Evolutionary conservation across 2,329 filamentous ascomycete genomes (phyloP), one percentile per base, ranked within the genome.

Genomic region (Talaromyces sp.): DNA sequence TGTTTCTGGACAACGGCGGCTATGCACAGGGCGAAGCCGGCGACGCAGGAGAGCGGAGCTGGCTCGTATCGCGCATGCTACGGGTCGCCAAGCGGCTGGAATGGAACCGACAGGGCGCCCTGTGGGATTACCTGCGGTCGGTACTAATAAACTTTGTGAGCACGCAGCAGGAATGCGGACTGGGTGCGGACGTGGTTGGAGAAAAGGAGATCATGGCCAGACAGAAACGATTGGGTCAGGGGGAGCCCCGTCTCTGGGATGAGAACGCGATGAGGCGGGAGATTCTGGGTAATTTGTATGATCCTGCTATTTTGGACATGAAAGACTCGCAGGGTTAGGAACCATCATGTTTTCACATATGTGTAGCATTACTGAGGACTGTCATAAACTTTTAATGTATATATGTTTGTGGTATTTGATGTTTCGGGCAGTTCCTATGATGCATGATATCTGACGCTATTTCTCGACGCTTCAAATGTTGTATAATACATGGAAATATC

Each of bases 41-140:
- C n/a, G 67, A 71, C 47, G 61, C 65, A 22, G 68, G 70, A 11
- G 70, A 70, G 55, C 59, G 71, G 60, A 72, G 68, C 62, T 73
- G 71, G 71, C 61, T 70, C 19, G 71, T 72, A 17, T 72, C 71
- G 6, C 68, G 70, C 44, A 70, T 73, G 70, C 57, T 73, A 36
- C 68, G 71, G 28, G 65, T 72, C 17, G 68, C 68, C 30, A 73
- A 73, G 58, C 65, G 67, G 17, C 63, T 72, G n/a, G 70, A 72
- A 61, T 71, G 70, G 68, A 71, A 68, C 61, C 67, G 62, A 42
- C 60, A 67, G 22, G 69, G 69, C 8, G 65, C 65, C 4, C 64
- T 69, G 33, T 73, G 71, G 71, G 69, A 72, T 59, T 61, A 65
- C 27, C 58, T 73, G 17, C 69, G 70, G 7, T 62, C 62, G 25